Percentiles rank a stretch among this genome's conserved stretches.
phyloP scores from a whole-genome alignment of 768 basidiomycete genomes.

The Phylloporus arenicola region DNA sequence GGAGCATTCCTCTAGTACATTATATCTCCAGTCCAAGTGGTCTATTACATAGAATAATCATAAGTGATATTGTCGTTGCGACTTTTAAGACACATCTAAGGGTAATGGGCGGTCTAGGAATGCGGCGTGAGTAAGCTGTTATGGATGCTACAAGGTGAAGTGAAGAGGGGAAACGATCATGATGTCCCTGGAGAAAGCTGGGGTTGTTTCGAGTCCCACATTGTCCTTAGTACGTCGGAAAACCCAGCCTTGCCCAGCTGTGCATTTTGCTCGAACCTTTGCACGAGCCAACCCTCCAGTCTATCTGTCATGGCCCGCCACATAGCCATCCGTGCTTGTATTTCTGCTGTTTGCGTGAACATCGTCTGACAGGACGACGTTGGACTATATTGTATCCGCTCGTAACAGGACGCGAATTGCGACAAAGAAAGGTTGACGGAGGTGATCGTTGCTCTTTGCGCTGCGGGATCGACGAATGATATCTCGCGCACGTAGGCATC shows the following conservation, averaged over 20 bases:
- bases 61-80: constrained; percentile 21
- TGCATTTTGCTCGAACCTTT: constrained; percentile 91
- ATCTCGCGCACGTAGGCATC: constrained; percentile 94
- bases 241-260: constrained; percentile 85
- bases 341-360: constrained; percentile 88
- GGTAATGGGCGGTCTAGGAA: constrained; percentile 17
- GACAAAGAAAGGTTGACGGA: constrained; percentile 92
- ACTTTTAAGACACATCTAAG: constrained; percentile 25
- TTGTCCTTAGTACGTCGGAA: constrained; percentile 74
- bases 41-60: constrained; percentile 28
- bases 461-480: constrained; percentile 84
- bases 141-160: constrained; percentile 5
- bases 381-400: constrained; percentile 84
- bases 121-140: constrained; percentile 6
- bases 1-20: not conserved
- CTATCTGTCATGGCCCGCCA: constrained; percentile 80
- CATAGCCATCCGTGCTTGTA: constrained; percentile 74
- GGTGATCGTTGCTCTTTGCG: constrained; percentile 75
- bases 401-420: constrained; percentile 91
- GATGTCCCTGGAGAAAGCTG: constrained; percentile 30
- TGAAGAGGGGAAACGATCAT: constrained; percentile 14
- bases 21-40: constrained; percentile 4
- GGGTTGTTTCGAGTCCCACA: constrained; percentile 70
- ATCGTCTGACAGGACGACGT: constrained; percentile 55
- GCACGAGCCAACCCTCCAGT: constrained; percentile 79